Evolutionary conservation across 257 asterid genomes (phyloP), one percentile per base, ranked within the genome.

Genomic region (Fraxinus cuspidata): DNA sequence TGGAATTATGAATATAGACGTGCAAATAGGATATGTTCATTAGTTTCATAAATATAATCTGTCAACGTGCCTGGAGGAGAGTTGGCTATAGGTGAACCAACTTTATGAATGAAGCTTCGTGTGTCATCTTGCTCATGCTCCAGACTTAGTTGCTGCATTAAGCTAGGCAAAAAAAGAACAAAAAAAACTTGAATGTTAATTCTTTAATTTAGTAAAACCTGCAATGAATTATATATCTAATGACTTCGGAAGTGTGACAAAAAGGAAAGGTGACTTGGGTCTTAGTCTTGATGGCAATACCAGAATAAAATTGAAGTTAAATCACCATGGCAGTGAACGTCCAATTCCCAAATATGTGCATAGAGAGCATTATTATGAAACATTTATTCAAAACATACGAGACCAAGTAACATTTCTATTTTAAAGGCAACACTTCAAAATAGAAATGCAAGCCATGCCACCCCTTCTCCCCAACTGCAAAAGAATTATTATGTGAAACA

Each of bases 71-170:
- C 94, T 83, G 99, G 94, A 63, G 99, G 98, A 86, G 99, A 96
- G 87, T 78, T 89, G 83, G 86, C 91, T 16, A 93, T 51, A 29
- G 99, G 98, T 8, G 97, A 96, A 78, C 97, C 96, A 76, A 92
- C 91, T 81, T 85, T 91, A 82, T 87, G 92, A 40, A 77, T 84
- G 73, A 95, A 80, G 53, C 81, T 77, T 73, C 92, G 94, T 81
- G 84, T 81, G 53, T 93, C 99, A 21, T 95, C 99, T 73, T 74
- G 90, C 73, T 93, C 99, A 81, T 83, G 90, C 40, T 96, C 98
- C 89, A 90, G 99, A 87, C 84, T 85, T 84, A 93, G 82, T 80
- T 93, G 99, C 85, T 86, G 96, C 91, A 96, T 86, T 81, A 96
- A 84, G 86, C 99, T 95, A 87, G 29, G 70, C 60, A 78, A 25